Evolutionary conservation across 805 yeast genomes (phyloP).

Genomic region (Clavispora fructus): DNA sequence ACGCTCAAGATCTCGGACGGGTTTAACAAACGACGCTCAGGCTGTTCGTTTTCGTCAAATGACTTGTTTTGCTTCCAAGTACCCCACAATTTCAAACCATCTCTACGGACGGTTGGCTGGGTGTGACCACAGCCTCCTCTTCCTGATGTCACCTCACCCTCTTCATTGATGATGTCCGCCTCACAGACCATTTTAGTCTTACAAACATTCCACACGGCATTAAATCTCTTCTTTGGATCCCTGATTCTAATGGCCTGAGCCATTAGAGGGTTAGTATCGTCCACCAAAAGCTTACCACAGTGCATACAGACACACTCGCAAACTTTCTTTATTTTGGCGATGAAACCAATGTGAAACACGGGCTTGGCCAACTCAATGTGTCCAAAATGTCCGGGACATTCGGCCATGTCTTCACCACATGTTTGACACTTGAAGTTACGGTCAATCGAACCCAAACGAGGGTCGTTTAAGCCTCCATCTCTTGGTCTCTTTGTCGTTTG

Average conservation of each 20-base stretch:
- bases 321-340: constrained; percentile 88
- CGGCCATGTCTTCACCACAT: constrained; percentile 98
- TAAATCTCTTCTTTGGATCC: constrained; percentile 93
- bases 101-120: constrained; percentile 93
- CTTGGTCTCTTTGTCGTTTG: constrained; percentile 92
- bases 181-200: constrained; percentile 94
- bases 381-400: constrained; percentile 99
- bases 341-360: constrained; percentile 96
- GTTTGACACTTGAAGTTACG: constrained; percentile 98
- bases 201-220: constrained; percentile 93
- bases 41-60: constrained; percentile 81
- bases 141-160: constrained; percentile 42
- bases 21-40: constrained; percentile 82
- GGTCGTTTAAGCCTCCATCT: constrained; percentile 95
- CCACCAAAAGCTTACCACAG: constrained; percentile 90
- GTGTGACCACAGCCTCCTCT: constrained; percentile 98
- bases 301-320: constrained; percentile 98
- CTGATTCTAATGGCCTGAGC: constrained; percentile 83
- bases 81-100: constrained; percentile 93
- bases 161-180: constrained; percentile 70
- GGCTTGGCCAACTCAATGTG: constrained; percentile 98
- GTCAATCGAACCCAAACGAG: constrained; percentile 94
- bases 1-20: constrained; percentile 89
- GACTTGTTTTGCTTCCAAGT: constrained; percentile 92
- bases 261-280: constrained; percentile 76